Evolutionary conservation across 2,329 filamentous ascomycete genomes (phyloP).

Genomic region (Neofusicoccum sp.): DNA sequence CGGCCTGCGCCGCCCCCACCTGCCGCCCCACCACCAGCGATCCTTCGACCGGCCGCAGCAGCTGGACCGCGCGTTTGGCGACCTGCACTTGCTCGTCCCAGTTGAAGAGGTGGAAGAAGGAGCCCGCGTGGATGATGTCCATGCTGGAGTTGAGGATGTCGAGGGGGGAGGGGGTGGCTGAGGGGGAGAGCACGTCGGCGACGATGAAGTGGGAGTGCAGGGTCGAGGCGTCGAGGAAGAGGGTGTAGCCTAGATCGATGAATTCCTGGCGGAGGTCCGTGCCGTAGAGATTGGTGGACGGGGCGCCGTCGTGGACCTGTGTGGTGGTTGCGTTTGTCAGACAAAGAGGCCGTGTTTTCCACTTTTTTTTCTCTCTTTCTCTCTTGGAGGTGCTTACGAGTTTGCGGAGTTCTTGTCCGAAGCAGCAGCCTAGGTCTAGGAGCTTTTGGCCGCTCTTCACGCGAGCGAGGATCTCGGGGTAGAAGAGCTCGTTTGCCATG

Average conservation of each 20-base stretch:
- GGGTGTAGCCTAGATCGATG: slow-evolving; percentile 55
- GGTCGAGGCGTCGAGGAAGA: slow-evolving; percentile 37
- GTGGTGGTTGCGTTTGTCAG: neutral
- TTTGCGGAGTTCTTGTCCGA: slow-evolving; percentile 50
- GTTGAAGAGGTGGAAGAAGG: slow-evolving; percentile 47
- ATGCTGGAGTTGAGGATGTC: slow-evolving; percentile 33
- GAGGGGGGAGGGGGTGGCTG: slow-evolving; percentile 37
- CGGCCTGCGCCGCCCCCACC: neutral
- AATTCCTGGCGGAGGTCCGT: slow-evolving; percentile 46
- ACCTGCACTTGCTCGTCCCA: slow-evolving; percentile 37
- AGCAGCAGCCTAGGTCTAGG: slow-evolving; percentile 50
- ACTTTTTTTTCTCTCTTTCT: too few relatives aligned
- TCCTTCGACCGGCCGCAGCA: slow-evolving; percentile 45
- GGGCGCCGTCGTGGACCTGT: slow-evolving; percentile 38
- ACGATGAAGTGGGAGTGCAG: slow-evolving; percentile 54
- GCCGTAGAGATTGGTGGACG: slow-evolving; percentile 42
- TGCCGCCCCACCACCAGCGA: slow-evolving; percentile 27
- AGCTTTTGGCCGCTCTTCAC: slow-evolving; percentile 38
- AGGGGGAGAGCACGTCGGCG: slow-evolving; percentile 43
- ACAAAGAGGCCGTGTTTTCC: neutral
- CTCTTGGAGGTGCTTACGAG: slow-evolving; percentile 30
- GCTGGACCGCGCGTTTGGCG: slow-evolving; percentile 35
- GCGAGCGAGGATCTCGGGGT: slow-evolving; percentile 37
- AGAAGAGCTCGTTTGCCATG: slow-evolving; percentile 31
- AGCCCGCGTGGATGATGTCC: slow-evolving; percentile 44